phyloP scores from a whole-genome alignment of 495 filamentous ascomycete species.

The Xylaria intraflava region DNA sequence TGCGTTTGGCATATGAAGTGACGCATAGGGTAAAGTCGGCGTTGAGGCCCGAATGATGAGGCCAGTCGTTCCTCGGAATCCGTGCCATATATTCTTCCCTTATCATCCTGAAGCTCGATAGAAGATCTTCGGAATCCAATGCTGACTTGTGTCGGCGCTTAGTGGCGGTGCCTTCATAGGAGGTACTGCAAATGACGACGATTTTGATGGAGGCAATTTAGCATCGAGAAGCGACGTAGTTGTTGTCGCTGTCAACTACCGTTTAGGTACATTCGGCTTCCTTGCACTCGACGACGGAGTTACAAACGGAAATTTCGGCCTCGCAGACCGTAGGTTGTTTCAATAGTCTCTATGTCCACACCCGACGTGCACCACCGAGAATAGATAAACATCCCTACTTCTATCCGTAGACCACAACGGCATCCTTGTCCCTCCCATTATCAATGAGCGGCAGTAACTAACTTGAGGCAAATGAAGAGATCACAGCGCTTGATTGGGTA shows the following conservation, averaged over 20 bases:
- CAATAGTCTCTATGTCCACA: too few relatives aligned
- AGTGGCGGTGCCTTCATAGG: constrained; percentile 34
- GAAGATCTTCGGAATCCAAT: constrained; percentile 26
- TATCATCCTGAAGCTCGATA: neutral
- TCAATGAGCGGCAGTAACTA: constrained; percentile 39
- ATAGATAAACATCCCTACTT: too few relatives aligned
- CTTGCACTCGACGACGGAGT: constrained; percentile 37
- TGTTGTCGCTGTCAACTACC: constrained; percentile 59
- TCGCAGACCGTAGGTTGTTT: constrained; percentile 48
- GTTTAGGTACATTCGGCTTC: constrained; percentile 58
- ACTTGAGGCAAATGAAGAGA: constrained; percentile 23
- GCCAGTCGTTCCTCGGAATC: neutral
- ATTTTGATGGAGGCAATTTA: constrained; percentile 41
- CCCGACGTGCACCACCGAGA: too few relatives aligned
- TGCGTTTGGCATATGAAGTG: neutral
- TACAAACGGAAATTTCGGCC: constrained; percentile 50
- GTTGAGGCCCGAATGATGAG: neutral
- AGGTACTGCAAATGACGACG: constrained; percentile 35
- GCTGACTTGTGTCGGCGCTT: neutral
- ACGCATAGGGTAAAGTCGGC: neutral
- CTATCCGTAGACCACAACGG: too few relatives aligned
- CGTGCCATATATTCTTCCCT: neutral
- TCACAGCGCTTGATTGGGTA: constrained; percentile 58
- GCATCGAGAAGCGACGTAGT: constrained; percentile 51
- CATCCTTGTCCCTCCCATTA: neutral